These are phyloP conservation scores for Hermanozyma aechmeae DNA, from an alignment of 805 yeast species.

Conservation along the genomic window DNA sequence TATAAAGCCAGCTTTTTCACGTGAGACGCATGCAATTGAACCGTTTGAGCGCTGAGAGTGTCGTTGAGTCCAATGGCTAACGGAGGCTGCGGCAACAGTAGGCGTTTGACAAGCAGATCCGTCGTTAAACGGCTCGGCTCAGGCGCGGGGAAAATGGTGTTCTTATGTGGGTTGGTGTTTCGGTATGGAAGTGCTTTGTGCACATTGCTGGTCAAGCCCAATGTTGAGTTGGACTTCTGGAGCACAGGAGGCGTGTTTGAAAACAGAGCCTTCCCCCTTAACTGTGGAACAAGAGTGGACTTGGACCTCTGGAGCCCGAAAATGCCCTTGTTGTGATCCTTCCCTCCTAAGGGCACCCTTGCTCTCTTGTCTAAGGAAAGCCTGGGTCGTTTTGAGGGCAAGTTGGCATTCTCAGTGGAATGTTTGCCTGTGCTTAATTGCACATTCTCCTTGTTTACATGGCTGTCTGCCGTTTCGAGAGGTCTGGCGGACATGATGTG, in stretches of 20 bases:
- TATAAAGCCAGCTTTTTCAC: slow-evolving; percentile 3
- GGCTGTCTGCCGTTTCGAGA: slow-evolving; percentile 1
- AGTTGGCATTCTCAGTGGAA: slow-evolving; percentile 2
- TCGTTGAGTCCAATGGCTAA: slow-evolving; percentile 2
- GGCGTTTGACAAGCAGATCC: slow-evolving; percentile 6
- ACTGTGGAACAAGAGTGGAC: slow-evolving; percentile 7
- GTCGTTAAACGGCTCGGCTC: slow-evolving; percentile 12
- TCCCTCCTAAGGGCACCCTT: slow-evolving; percentile 29
- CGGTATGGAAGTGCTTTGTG: slow-evolving; percentile 5
- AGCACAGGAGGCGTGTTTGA: slow-evolving; percentile 16
- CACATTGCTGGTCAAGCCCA: slow-evolving; percentile 29
- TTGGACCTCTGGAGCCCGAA: slow-evolving; percentile 24
- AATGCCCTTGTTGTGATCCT: slow-evolving; percentile 21
- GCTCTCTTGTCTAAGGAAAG: slow-evolving; percentile 12
- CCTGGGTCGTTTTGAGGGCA: slow-evolving; percentile 1
- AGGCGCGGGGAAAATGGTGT: slow-evolving; percentile 9
- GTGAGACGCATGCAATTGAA: slow-evolving; percentile 13
- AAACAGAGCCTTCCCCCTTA: slow-evolving; percentile 3
- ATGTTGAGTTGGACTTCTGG: slow-evolving; percentile 25
- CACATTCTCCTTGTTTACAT: slow-evolving; percentile 1
- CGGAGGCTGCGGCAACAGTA: slow-evolving; percentile 4
- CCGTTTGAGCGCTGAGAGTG: slow-evolving; percentile 11
- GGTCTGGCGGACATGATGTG: slow-evolving; percentile 1
- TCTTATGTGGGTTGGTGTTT: slow-evolving; percentile 6
- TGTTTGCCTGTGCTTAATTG: slow-evolving; percentile 1